Evolutionary conservation across 2,329 filamentous ascomycete genomes (phyloP).

Genomic region (Amesomyces nigricolor): DNA sequence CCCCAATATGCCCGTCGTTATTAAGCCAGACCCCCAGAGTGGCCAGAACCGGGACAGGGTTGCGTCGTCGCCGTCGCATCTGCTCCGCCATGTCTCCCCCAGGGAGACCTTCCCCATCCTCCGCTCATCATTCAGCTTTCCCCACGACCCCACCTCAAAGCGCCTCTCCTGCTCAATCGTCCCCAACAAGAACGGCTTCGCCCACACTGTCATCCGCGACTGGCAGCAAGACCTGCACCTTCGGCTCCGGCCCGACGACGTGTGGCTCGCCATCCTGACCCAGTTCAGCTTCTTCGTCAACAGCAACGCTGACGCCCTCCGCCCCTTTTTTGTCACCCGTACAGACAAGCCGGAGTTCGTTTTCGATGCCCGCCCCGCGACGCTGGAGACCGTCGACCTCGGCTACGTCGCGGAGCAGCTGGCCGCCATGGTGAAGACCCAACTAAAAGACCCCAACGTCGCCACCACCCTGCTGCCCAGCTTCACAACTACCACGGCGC

Average conservation of each 20-base stretch:
- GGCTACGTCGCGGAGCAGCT: background rate
- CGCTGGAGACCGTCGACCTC: background rate
- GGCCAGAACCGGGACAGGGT: background rate
- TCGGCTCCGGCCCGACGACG: slow-evolving; percentile 42
- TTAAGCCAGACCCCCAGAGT: background rate
- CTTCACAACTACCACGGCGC: slow-evolving; percentile 40
- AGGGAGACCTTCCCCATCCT: background rate
- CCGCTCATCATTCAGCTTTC: slow-evolving; percentile 8
- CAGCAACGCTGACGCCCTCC: slow-evolving; percentile 39
- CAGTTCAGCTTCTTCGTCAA: slow-evolving; percentile 43
- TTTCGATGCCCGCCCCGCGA: slow-evolving; percentile 22
- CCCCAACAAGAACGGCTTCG: slow-evolving; percentile 25
- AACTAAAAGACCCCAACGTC: slow-evolving; percentile 4
- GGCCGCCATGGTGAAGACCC: slow-evolving; percentile 5
- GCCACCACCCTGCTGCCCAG: slow-evolving; percentile 33
- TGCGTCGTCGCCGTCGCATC: background rate
- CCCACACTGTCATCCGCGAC: slow-evolving; percentile 33
- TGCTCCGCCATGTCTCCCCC: background rate
- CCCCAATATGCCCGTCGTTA: background rate
- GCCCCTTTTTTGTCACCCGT: slow-evolving; percentile 38
- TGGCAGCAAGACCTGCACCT: slow-evolving; percentile 40
- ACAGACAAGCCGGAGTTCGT: slow-evolving; percentile 36
- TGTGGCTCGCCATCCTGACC: slow-evolving; percentile 44
- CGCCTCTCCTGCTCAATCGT: background rate
- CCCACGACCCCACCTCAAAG: background rate